These are phyloP conservation scores for Oryza coarctata DNA, from an alignment of 176 grass and related monocot genomes.

Conservation along the genomic window DNA sequence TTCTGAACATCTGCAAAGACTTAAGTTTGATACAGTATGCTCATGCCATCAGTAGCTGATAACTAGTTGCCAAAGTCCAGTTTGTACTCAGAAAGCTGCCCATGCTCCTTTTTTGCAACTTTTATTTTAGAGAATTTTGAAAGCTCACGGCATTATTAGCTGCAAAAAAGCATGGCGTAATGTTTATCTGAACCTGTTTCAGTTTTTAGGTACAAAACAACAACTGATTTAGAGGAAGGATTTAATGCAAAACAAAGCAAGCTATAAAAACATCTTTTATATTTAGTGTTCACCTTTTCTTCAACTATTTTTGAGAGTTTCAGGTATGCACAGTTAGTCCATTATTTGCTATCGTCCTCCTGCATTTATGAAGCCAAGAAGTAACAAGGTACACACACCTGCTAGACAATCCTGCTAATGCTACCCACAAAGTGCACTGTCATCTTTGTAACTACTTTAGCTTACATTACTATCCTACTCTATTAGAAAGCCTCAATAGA, in stretches of 20 bases:
- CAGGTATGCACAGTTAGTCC: not conserved
- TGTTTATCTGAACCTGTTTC: not conserved
- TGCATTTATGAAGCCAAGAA: not conserved
- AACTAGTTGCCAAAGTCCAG: constrained; percentile 16
- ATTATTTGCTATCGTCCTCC: not conserved
- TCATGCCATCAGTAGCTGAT: not conserved
- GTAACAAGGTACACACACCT: not conserved
- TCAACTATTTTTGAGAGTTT: not conserved
- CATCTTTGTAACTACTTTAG: not conserved
- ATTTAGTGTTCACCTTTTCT: no score
- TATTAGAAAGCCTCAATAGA: not conserved
- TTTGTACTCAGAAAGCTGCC: not conserved
- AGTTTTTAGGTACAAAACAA: not conserved
- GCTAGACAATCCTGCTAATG: not conserved
- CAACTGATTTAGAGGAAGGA: not conserved
- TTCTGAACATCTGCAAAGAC: constrained; percentile 6
- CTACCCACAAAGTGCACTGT: not conserved
- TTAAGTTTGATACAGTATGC: constrained; percentile 8
- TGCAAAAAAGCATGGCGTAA: not conserved
- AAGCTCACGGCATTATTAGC: not conserved
- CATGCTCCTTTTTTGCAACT: not conserved
- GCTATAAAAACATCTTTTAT: not conserved
- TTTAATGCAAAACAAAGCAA: not conserved
- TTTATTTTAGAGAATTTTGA: not conserved
- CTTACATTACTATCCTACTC: not conserved